Percentiles rank a stretch among this genome's conserved stretches.
Conservation (phyloP, 352 stramenopile genomes). For the Phytophthora fragariaefolia region DNA sequence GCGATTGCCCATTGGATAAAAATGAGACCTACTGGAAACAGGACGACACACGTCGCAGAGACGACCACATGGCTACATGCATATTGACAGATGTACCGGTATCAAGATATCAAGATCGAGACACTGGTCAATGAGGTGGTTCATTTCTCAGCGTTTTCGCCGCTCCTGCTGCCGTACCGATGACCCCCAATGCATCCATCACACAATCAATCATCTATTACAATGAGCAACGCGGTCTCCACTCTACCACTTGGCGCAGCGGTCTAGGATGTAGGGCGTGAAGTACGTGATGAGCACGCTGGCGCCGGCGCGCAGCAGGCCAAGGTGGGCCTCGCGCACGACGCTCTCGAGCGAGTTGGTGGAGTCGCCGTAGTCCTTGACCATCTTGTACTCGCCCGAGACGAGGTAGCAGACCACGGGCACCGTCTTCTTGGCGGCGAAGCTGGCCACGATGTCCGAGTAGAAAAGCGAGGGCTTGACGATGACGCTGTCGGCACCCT, state of each 20-base stretch:
- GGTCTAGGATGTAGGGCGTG: slow-evolving; percentile 88
- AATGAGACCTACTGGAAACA: slow-evolving; percentile 6
- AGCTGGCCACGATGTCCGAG: slow-evolving; percentile 96
- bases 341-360: slow-evolving; percentile 85
- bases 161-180: no score
- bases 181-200: no score
- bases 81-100: no score
- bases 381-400: slow-evolving; percentile 99
- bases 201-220: no score
- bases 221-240: no score
- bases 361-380: slow-evolving; percentile 93
- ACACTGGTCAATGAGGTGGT: no score
- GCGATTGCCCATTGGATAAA: slow-evolving; percentile 37
- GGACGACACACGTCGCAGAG: slow-evolving; percentile 26
- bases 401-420: slow-evolving; percentile 99
- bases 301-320: slow-evolving; percentile 91
- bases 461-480: slow-evolving; percentile 99
- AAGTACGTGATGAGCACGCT: slow-evolving; percentile 99
- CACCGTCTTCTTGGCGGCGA: slow-evolving; percentile 93
- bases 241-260: slow-evolving; percentile 75
- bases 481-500: slow-evolving; percentile 99
- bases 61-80: no score
- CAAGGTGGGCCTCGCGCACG: slow-evolving; percentile 84
- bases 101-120: no score
- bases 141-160: no score